phyloP scores from a whole-genome alignment of 768 basidiomycete species.

The Mycena capillaripes region DNA sequence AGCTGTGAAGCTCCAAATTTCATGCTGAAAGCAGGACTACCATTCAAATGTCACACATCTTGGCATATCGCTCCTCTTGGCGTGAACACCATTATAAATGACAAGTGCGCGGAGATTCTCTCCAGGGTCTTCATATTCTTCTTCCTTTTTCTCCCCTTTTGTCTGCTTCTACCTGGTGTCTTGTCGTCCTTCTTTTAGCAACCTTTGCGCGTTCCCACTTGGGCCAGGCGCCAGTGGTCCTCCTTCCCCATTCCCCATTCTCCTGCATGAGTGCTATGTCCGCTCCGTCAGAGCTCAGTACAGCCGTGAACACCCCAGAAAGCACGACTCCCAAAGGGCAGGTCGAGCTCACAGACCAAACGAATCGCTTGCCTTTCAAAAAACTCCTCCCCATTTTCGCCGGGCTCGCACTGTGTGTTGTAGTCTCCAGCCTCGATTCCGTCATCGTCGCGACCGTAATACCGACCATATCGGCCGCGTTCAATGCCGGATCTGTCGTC shows the following conservation, averaged over 20 bases:
- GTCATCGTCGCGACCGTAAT: slow-evolving; percentile 82
- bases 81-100: background rate
- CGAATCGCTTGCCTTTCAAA: slow-evolving; percentile 77
- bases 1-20: no score
- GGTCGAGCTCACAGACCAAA: slow-evolving; percentile 76
- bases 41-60: no score
- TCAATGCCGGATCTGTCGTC: slow-evolving; percentile 72
- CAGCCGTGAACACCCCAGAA: slow-evolving; percentile 13
- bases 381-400: slow-evolving; percentile 74
- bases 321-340: slow-evolving; percentile 23
- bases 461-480: slow-evolving; percentile 75
- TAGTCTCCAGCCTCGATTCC: slow-evolving; percentile 76
- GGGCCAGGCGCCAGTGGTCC: background rate
- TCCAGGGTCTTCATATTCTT: background rate
- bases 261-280: no score
- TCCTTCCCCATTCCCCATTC: background rate
- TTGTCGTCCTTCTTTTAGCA: no score
- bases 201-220: no score
- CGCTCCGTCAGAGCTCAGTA: background rate
- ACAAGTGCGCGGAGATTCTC: background rate
- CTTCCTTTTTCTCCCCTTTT: background rate
- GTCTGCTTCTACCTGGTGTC: background rate
- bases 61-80: no score
- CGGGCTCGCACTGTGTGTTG: slow-evolving; percentile 71
- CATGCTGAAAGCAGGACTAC: no score